Evolutionary conservation across 2,329 filamentous ascomycete species (phyloP).

Genomic region (Alternaria metachromatica): DNA sequence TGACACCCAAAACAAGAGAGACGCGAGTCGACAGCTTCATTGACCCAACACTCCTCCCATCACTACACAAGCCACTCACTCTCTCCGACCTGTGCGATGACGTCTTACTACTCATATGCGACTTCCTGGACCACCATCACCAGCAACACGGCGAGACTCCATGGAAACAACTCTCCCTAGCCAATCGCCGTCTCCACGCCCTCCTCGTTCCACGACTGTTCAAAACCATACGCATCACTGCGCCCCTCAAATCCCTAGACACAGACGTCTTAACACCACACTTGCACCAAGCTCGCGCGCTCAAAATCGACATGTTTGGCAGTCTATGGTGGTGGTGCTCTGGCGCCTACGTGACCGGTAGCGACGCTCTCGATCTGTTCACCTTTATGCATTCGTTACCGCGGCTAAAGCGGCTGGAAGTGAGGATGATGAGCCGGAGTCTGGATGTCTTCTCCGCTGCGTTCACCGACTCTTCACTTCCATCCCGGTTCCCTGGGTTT

Average conservation of each 20-base stretch:
- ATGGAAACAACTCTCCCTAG: conserved; percentile 16
- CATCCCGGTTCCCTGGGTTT: background rate
- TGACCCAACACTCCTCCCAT: background rate
- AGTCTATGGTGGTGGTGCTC: conserved; percentile 28
- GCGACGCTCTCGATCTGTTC: conserved; percentile 22
- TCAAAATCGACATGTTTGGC: conserved; percentile 27
- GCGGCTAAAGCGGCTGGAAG: conserved; percentile 12
- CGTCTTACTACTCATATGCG: conserved; percentile 22
- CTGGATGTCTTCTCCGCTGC: conserved; percentile 22
- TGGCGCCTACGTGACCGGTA: conserved; percentile 18
- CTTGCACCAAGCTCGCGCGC: conserved; percentile 6
- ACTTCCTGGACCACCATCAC: conserved; percentile 6
- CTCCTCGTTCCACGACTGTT: conserved; percentile 17
- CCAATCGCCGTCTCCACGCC: conserved; percentile 15
- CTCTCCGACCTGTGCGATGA: conserved; percentile 24
- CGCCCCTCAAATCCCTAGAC: conserved; percentile 19
- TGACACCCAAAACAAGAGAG: background rate
- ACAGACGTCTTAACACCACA: background rate
- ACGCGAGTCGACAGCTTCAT: background rate
- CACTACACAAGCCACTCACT: background rate
- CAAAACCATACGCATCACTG: conserved; percentile 20
- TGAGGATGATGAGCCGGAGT: conserved; percentile 28
- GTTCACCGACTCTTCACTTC: background rate
- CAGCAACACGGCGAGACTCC: background rate
- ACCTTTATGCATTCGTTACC: conserved; percentile 8